Conservation (phyloP, 495 filamentous ascomycete genomes). For the Podospora comata region DNA sequence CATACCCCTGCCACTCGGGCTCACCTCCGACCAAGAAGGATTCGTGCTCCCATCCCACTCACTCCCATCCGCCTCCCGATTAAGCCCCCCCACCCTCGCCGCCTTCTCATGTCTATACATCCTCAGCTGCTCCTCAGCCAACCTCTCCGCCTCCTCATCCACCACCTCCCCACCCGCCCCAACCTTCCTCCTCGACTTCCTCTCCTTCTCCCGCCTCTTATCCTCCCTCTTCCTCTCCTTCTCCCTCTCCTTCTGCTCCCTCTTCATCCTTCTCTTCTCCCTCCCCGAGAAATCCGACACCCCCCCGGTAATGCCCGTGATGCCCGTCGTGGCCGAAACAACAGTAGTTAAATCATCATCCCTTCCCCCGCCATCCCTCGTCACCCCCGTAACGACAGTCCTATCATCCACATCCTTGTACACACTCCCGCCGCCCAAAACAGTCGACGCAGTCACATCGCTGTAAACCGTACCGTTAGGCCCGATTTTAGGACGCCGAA, state of each 20-base stretch:
- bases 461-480: slow-evolving; percentile 79
- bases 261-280: slow-evolving; percentile 46
- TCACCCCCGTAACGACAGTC: slow-evolving; percentile 25
- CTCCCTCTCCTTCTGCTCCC: slow-evolving; percentile 50
- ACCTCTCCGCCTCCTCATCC: slow-evolving; percentile 64
- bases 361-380: slow-evolving; percentile 22
- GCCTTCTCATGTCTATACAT: slow-evolving; percentile 81
- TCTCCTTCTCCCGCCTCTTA: slow-evolving; percentile 44
- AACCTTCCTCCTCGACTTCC: slow-evolving; percentile 40
- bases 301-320: slow-evolving; percentile 48
- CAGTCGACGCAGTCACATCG: slow-evolving; percentile 75
- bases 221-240: slow-evolving; percentile 46
- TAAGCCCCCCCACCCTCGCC: slow-evolving; percentile 81
- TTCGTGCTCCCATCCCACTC: slow-evolving; percentile 62
- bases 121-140: slow-evolving; percentile 57
- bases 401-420: slow-evolving; percentile 64
- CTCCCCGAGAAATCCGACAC: slow-evolving; percentile 46
- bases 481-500: slow-evolving; percentile 73
- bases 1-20: slow-evolving; percentile 20
- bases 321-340: slow-evolving; percentile 39
- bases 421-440: slow-evolving; percentile 74
- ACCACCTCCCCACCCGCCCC: slow-evolving; percentile 42
- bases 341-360: slow-evolving; percentile 40
- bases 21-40: slow-evolving; percentile 45
- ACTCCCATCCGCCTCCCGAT: slow-evolving; percentile 69